Evolutionary conservation across 371 early-diverging fungal genomes (phyloP), one percentile per base, ranked within the genome.

Genomic region (Mortierella sp.): DNA sequence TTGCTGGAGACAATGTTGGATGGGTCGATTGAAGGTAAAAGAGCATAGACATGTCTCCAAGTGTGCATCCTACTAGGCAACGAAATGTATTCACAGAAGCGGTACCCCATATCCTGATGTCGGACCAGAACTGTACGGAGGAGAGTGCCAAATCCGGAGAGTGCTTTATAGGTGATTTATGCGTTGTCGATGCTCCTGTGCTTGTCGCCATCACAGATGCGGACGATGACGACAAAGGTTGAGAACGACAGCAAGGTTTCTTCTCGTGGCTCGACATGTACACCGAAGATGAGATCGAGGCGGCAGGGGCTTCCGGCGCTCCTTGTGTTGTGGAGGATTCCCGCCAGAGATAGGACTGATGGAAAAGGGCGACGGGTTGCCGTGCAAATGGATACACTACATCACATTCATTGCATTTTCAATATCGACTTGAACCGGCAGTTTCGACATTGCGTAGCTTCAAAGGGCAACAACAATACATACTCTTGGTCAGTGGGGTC

Each of bases 11-110:
- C 39, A 84, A 19, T 2, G 69, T 61, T 6, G 86, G 86, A 34
- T 86, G 72, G 47, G 72, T 41, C 0, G 72, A 54, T 59, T 84
- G 84, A 24, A 86, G 58, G 52, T 86, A 86, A 74, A 84, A 84
- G 66, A 86, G 82, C 52, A 82, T 80, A 8, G 82, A 59, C 54
- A 86, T 82, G 55, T 86, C 86, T 6, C 86, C 86, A 19, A 76
- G 61, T 2, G 86, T 84, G 55, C 86, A 86, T 1, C 86, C 86
- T 31, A 86, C 58, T 24, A 86, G 62, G 50, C 86, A 86, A 43
- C 86, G 82, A 31, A 84, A 70, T 3, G 86, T 86, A 51, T 86
- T 86, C 19, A 79, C 46, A 24, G 83, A 68, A 0, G 86, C 82
- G 0, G 82, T 69, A 41, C 82, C 80, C 86, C 86, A 86, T 4